Conservation (phyloP, 1,284 basidiomycete genomes). For the Agaricales sp. region DNA sequence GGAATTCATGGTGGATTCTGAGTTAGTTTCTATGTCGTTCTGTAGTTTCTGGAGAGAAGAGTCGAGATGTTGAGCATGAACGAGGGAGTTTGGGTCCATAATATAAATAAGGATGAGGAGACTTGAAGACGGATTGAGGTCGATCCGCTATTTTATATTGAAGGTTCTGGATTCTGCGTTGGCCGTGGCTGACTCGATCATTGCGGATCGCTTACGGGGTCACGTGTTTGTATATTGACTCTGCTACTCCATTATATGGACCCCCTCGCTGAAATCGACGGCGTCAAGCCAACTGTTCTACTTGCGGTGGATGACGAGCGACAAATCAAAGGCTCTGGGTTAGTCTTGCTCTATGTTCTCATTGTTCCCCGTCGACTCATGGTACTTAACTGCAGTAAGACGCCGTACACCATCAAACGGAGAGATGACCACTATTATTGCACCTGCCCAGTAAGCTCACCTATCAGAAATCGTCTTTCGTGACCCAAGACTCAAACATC, state of each 20-base stretch:
- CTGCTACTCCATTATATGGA: conserved; percentile 6
- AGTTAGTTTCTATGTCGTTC: background rate
- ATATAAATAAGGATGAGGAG: background rate
- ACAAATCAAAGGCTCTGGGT: conserved; percentile 20
- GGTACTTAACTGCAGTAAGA: conserved; percentile 9
- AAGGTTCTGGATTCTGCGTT: background rate
- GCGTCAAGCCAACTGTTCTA: conserved; percentile 22
- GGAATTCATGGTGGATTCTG: background rate
- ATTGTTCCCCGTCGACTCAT: no score
- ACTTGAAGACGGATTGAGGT: background rate
- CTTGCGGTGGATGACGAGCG: conserved; percentile 22
- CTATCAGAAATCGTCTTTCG: background rate
- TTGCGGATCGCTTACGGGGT: no score
- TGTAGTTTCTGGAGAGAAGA: background rate
- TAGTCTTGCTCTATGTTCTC: conserved; percentile 14
- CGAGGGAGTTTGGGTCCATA: background rate
- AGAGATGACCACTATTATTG: conserved; percentile 24
- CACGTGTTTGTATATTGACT: no score
- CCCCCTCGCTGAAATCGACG: conserved; percentile 23
- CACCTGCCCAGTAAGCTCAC: conserved; percentile 14
- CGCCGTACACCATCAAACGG: conserved; percentile 19
- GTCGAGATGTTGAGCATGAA: background rate
- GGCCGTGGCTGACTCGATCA: no score
- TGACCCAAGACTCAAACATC: no score
- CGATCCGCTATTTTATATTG: no score